Percentiles rank a stretch among this genome's conserved stretches.
These are phyloP conservation scores for Chlorella sp. DNA, from an alignment of 139 green algal genomes.

Conservation along the genomic window DNA sequence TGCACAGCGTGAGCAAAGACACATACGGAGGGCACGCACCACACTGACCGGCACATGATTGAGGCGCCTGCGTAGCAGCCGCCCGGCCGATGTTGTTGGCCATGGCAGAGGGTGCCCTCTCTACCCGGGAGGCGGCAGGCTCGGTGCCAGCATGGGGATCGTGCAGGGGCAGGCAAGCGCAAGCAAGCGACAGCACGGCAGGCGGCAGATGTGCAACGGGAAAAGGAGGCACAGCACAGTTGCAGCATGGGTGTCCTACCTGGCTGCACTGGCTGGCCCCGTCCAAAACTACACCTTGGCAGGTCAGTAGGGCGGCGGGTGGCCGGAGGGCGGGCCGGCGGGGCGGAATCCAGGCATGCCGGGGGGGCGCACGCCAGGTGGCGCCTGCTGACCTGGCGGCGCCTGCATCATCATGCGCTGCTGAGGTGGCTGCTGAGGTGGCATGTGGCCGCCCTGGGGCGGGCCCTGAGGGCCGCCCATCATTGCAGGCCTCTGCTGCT, in stretches of 20 bases:
- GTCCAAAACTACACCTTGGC: conserved; percentile 7
- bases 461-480: neutral
- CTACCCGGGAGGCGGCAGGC: too few relatives aligned
- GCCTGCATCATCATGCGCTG: neutral
- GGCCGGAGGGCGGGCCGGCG: neutral
- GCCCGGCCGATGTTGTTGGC: neutral
- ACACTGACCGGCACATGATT: neutral
- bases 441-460: neutral
- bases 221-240: neutral
- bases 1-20: neutral
- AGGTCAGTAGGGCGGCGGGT: neutral
- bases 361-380: neutral
- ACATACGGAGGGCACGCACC: neutral
- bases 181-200: too few relatives aligned
- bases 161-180: neutral
- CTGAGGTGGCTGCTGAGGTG: conserved; percentile 13
- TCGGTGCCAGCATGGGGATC: too few relatives aligned
- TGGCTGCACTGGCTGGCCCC: neutral
- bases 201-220: neutral
- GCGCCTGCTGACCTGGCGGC: neutral
- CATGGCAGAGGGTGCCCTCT: neutral
- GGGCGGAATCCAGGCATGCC: conserved; percentile 5
- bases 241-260: neutral
- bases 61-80: too few relatives aligned
- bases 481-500: neutral